These are phyloP conservation scores for Paracoccidioides brasiliensis DNA, from an alignment of 2,329 filamentous ascomycete genomes.

Conservation along the genomic window DNA sequence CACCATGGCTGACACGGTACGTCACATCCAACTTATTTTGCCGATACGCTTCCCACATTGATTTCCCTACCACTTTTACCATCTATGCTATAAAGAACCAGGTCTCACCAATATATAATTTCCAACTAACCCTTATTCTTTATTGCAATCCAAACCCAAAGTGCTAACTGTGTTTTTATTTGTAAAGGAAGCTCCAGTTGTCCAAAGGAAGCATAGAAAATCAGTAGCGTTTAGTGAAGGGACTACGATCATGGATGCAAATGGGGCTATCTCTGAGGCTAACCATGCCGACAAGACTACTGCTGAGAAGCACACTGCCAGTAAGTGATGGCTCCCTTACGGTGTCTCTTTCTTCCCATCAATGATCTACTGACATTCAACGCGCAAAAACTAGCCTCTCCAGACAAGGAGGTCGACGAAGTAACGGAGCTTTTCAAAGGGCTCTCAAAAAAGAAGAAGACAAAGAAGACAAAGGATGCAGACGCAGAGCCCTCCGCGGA, in stretches of 20 bases:
- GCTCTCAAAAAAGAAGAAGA: conserved; percentile 63
- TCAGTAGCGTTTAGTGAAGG: conserved; percentile 89
- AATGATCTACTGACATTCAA: conserved; percentile 33
- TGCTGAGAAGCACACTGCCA: conserved; percentile 63
- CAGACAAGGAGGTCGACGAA: conserved; percentile 49
- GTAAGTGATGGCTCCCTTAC: conserved; percentile 33
- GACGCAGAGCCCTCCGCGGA: conserved; percentile 41
- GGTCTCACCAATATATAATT: conserved; percentile 14
- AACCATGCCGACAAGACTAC: conserved; percentile 63
- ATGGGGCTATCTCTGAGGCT: conserved; percentile 70
- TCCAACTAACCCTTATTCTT: not conserved
- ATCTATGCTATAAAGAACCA: not conserved
- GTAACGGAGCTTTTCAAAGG: conserved; percentile 55
- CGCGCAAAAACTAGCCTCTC: conserved; percentile 35
- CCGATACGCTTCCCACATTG: conserved; percentile 6
- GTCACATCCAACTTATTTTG: conserved; percentile 29
- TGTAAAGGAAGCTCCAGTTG: conserved; percentile 26
- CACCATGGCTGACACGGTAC: conserved; percentile 33
- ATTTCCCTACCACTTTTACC: conserved; percentile 12
- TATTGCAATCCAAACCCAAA: not conserved
- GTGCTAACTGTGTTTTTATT: conserved; percentile 15
- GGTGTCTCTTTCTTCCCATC: not conserved
- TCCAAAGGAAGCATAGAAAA: conserved; percentile 58
- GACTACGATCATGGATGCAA: conserved; percentile 72
- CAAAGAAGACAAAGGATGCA: conserved; percentile 45